A percentile compares a stretch with the other conserved stretches of the same genome.
These are phyloP conservation scores for sunflower (Helianthus annuus) DNA, from an alignment of 129 eudicot genomes.

Conservation along the genomic window DNA sequence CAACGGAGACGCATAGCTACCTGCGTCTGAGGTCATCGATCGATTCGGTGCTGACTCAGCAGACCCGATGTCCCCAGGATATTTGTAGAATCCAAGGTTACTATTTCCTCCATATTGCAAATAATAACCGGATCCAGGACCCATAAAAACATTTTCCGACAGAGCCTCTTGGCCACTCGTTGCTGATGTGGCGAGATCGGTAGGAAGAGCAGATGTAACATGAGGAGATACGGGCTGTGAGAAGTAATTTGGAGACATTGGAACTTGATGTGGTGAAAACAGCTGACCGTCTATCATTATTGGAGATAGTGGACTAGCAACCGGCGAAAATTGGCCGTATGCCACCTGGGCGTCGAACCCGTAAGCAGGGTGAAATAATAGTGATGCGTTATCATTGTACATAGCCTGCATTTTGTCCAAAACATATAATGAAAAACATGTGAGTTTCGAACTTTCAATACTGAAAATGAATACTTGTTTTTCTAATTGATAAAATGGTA, in stretches of 20 bases:
- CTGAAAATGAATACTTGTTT: not conserved
- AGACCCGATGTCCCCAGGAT: constrained; percentile 68
- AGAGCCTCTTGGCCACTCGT: constrained; percentile 69
- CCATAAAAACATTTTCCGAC: constrained; percentile 49
- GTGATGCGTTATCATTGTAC: constrained; percentile 64
- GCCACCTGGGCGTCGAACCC: constrained; percentile 81
- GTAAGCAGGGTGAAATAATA: constrained; percentile 72
- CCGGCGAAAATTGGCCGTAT: constrained; percentile 86
- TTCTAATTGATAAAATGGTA: not conserved
- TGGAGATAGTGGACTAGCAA: constrained; percentile 79
- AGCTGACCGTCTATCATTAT: constrained; percentile 87
- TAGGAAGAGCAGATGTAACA: constrained; percentile 61
- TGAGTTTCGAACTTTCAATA: not conserved
- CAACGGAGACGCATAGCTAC: constrained; percentile 60
- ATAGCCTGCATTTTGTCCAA: constrained; percentile 53
- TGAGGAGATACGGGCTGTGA: constrained; percentile 82
- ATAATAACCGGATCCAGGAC: constrained; percentile 76
- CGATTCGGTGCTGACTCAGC: constrained; percentile 55
- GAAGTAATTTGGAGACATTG: constrained; percentile 70
- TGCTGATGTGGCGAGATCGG: constrained; percentile 64
- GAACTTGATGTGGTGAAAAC: constrained; percentile 78
- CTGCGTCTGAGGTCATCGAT: constrained; percentile 59
- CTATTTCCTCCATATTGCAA: constrained; percentile 67
- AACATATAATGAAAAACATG: not conserved
- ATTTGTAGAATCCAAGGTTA: constrained; percentile 65